Conservation (phyloP, 163 green algal genomes). For the Chlorella variabilis region DNA sequence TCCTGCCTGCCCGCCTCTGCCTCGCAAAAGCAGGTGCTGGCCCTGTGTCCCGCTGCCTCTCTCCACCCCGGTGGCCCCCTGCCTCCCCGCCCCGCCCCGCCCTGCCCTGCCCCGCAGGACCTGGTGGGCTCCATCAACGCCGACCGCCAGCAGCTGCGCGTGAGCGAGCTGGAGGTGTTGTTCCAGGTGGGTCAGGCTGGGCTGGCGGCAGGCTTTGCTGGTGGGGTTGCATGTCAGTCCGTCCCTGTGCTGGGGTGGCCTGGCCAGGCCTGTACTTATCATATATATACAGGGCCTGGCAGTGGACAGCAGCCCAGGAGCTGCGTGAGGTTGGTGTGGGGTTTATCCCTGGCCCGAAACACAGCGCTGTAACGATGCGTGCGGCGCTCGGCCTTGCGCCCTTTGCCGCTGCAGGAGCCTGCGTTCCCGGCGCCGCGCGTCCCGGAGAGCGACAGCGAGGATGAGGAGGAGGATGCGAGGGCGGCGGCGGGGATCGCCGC, state of each 20-base stretch:
- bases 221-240: too few species aligned
- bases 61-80: not conserved
- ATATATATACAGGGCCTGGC: too few species aligned
- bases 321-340: too few species aligned
- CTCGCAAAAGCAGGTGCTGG: too few species aligned
- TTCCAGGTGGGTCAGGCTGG: constrained; percentile 38
- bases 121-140: constrained; percentile 49
- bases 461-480: not conserved
- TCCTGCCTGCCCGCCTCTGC: too few species aligned
- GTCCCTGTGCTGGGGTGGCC: too few species aligned
- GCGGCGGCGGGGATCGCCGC: not conserved
- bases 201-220: not conserved
- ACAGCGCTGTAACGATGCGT: not conserved
- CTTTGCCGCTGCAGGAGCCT: not conserved
- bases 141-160: constrained; percentile 53
- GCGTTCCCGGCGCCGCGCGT: not conserved
- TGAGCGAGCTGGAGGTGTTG: constrained; percentile 44
- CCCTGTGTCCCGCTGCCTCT: not conserved
- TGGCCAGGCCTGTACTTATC: too few species aligned
- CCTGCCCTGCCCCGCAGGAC: constrained; percentile 41
- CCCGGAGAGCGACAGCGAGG: not conserved
- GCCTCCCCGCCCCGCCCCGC: too few species aligned
- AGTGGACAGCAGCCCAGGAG: too few species aligned
- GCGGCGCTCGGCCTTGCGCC: not conserved
- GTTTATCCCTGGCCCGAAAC: too few species aligned